Percentiles rank a stretch among this genome's conserved stretches.
These are phyloP conservation scores for Arctostaphylos glauca DNA, from an alignment of 148 eudicot genomes.

Conservation along the genomic window DNA sequence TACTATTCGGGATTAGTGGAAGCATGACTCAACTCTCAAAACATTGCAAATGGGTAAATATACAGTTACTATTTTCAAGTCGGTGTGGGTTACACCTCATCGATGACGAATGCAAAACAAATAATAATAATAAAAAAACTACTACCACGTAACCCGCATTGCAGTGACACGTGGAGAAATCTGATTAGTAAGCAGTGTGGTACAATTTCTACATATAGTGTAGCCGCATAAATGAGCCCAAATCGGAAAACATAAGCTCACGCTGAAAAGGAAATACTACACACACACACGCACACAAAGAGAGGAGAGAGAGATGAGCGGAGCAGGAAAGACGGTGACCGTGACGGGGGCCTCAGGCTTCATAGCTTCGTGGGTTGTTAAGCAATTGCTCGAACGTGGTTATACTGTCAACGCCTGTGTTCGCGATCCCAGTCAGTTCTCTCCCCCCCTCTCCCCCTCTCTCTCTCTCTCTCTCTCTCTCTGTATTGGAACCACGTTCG, in stretches of 20 bases:
- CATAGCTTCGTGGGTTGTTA: conserved; percentile 49
- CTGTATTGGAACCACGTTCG: not conserved
- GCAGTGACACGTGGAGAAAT: too few species aligned
- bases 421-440: conserved; percentile 27
- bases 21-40: too few species aligned
- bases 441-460: not conserved
- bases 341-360: conserved; percentile 45
- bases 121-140: too few species aligned
- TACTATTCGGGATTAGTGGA: too few species aligned
- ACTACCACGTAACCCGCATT: too few species aligned
- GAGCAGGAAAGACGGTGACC: conserved; percentile 30
- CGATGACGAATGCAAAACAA: too few species aligned
- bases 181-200: too few species aligned
- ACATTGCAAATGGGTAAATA: too few species aligned
- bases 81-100: too few species aligned
- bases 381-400: conserved; percentile 39
- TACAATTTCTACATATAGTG: too few species aligned
- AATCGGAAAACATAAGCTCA: not conserved
- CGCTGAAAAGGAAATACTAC: too few species aligned
- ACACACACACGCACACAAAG: not conserved
- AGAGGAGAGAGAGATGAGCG: conserved; percentile 19
- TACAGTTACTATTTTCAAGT: too few species aligned
- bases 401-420: conserved; percentile 41
- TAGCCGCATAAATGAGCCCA: not conserved
- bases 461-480: not conserved